Conservation (phyloP, 139 green algal species). For the Raphidocelis subcapitata region DNA sequence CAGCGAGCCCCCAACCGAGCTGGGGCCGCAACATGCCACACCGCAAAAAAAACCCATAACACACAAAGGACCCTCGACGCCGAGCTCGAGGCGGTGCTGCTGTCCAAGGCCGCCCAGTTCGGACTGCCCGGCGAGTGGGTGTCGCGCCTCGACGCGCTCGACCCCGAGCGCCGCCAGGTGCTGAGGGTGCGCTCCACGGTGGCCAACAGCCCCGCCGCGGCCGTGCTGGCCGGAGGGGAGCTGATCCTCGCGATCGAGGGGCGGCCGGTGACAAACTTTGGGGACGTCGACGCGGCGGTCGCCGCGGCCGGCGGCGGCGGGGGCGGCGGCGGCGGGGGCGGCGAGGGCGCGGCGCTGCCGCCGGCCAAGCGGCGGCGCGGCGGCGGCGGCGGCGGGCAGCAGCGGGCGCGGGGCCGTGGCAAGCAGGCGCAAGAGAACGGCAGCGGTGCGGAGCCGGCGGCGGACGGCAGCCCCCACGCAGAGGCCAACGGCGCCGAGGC, state of each 20-base stretch:
- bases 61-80: slow-evolving; percentile 57
- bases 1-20: no score
- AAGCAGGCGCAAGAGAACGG: no score
- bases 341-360: neutral
- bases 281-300: slow-evolving; percentile 57
- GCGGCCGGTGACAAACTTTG: slow-evolving; percentile 66
- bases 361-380: slow-evolving; percentile 3
- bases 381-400: slow-evolving; percentile 20
- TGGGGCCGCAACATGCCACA: no score
- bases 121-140: slow-evolving; percentile 74
- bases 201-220: slow-evolving; percentile 22
- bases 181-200: slow-evolving; percentile 65
- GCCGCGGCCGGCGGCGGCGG: neutral
- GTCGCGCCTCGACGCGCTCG: slow-evolving; percentile 54
- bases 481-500: no score
- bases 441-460: no score
- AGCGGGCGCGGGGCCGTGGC: neutral
- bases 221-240: slow-evolving; percentile 72
- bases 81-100: slow-evolving; percentile 78
- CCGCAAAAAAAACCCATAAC: no score
- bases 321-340: neutral
- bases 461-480: no score
- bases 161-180: slow-evolving; percentile 77
- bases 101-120: slow-evolving; percentile 80
- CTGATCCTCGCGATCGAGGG: slow-evolving; percentile 76